Evolutionary conservation across 257 asterid genomes (phyloP).

Genomic region (Solanum etuberosum): DNA sequence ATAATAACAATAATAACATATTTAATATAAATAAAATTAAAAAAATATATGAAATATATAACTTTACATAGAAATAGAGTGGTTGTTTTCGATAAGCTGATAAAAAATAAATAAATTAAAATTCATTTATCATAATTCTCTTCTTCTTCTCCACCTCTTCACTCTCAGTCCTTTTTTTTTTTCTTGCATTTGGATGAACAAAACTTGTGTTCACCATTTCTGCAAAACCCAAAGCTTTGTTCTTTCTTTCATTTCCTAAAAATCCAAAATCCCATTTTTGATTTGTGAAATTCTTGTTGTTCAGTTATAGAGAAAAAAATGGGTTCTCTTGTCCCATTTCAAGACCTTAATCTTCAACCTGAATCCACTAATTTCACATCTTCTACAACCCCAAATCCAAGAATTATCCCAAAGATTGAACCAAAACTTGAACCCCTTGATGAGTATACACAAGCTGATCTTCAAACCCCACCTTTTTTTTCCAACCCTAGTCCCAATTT

Average conservation of each 20-base stretch:
- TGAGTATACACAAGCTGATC: constrained; percentile 16
- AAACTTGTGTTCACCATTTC: not conserved
- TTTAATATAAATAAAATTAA: no score
- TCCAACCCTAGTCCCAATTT: not conserved
- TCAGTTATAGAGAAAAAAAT: not conserved
- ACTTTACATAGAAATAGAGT: no score
- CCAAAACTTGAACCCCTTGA: constrained; percentile 56
- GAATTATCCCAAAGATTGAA: constrained; percentile 26
- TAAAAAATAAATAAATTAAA: not conserved
- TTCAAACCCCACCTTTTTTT: not conserved
- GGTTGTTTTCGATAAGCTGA: not conserved
- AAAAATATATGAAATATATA: no score
- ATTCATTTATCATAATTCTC: not conserved
- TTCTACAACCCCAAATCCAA: not conserved
- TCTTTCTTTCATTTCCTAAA: not conserved
- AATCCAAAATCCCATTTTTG: not conserved
- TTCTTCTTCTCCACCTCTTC: not conserved
- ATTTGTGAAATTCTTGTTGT: not conserved
- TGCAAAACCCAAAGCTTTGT: not conserved
- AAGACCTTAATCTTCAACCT: constrained; percentile 20
- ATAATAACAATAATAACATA: no score
- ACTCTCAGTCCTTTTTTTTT: not conserved
- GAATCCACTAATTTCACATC: constrained; percentile 3
- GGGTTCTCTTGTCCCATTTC: not conserved
- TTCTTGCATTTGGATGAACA: not conserved